Conservation (phyloP, 495 filamentous ascomycete genomes). For the Daldinia grandis region DNA sequence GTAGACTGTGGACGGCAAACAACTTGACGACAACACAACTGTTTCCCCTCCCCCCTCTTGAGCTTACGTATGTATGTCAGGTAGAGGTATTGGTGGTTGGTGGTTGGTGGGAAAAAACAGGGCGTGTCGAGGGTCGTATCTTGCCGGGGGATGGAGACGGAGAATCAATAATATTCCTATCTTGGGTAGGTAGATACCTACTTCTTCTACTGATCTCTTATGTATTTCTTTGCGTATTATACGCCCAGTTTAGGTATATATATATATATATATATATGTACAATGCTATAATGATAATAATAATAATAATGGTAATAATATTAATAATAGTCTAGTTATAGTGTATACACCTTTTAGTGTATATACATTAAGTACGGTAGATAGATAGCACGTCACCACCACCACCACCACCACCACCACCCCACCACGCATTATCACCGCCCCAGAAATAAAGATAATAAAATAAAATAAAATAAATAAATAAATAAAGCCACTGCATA, state of each 20-base stretch:
- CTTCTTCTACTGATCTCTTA: not conserved
- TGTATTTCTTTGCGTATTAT: not conserved
- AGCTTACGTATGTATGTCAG: conserved; percentile 16
- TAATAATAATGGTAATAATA: no score
- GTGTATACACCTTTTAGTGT: no score
- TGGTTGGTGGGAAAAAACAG: conserved; percentile 11
- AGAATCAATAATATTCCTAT: not conserved
- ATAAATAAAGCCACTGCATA: not conserved
- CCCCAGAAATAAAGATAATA: conserved; percentile 20
- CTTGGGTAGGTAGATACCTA: not conserved
- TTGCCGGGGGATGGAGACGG: conserved; percentile 4
- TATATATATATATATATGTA: not conserved
- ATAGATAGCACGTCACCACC: not conserved
- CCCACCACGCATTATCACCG: conserved; percentile 26
- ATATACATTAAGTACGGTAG: no score
- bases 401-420: not conserved
- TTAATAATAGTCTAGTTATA: no score
- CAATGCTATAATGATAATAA: not conserved
- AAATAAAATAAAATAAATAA: conserved; percentile 5
- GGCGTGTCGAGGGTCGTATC: conserved; percentile 19
- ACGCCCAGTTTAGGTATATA: not conserved
- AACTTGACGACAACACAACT: not conserved
- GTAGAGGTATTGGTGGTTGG: conserved; percentile 9
- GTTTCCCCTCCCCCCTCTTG: not conserved
- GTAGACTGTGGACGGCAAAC: not conserved